Percentiles rank a stretch among this genome's conserved stretches.
Conservation (phyloP, 805 yeast genomes). For the Saturnispora gosingensis region DNA sequence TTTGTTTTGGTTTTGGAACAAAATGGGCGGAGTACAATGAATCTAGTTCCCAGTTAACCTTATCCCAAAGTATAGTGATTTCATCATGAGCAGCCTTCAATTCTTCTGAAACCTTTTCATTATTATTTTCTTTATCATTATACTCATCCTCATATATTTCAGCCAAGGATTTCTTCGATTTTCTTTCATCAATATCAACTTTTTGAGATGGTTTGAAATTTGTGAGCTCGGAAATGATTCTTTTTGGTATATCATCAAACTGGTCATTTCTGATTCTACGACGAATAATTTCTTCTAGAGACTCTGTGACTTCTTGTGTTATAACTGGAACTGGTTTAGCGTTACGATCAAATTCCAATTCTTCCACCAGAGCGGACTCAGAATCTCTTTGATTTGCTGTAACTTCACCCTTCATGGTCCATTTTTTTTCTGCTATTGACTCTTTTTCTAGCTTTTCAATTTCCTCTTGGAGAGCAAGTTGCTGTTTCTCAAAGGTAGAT, state of each 20-base stretch:
- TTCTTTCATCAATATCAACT: conserved; percentile 70
- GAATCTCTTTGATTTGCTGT: conserved; percentile 69
- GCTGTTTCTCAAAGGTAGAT: conserved; percentile 80
- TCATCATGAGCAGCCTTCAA: conserved; percentile 69
- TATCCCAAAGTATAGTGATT: conserved; percentile 53
- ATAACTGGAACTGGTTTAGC: conserved; percentile 95
- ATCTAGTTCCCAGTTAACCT: conserved; percentile 65
- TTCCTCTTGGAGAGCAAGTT: conserved; percentile 63
- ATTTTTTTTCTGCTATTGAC: conserved; percentile 79
- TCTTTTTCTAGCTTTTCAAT: conserved; percentile 76
- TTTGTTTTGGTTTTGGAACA: conserved; percentile 82
- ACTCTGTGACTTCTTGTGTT: conserved; percentile 79
- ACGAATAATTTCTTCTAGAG: conserved; percentile 81
- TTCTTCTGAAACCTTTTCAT: conserved; percentile 43
- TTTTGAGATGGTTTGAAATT: conserved; percentile 45
- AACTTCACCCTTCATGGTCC: conserved; percentile 95
- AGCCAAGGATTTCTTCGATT: conserved; percentile 81
- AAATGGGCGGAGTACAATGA: conserved; percentile 91
- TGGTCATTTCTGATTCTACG: conserved; percentile 65
- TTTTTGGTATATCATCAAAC: conserved; percentile 77
- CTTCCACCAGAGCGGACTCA: conserved; percentile 77
- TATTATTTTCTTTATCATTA: conserved; percentile 30
- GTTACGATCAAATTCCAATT: conserved; percentile 81
- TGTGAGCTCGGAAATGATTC: conserved; percentile 58
- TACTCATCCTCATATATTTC: conserved; percentile 87